Percentiles rank a stretch among this genome's conserved stretches.
Evolutionary conservation across 495 filamentous ascomycete species (phyloP).

Genomic region (Lindgomyces ingoldianus): DNA sequence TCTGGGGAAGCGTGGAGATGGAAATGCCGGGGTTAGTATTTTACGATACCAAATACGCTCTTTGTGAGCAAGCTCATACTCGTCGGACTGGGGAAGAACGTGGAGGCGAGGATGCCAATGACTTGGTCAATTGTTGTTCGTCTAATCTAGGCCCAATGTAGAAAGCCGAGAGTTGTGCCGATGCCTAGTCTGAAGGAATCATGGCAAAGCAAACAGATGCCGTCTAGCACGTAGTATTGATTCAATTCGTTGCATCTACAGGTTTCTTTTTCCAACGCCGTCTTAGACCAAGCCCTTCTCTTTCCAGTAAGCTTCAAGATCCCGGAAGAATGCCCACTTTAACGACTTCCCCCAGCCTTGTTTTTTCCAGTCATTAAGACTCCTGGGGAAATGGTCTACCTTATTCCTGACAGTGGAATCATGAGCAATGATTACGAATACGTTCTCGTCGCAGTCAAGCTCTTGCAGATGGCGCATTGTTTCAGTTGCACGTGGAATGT

Average conservation of each 20-base stretch:
- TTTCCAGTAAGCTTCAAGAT: slow-evolving; percentile 1
- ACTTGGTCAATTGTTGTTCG: too few relatives aligned
- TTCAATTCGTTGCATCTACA: too few relatives aligned
- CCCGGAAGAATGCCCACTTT: slow-evolving; percentile 10
- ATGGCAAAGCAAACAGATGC: too few relatives aligned
- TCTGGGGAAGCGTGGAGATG: not conserved
- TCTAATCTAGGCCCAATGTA: too few relatives aligned
- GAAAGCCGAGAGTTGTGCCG: too few relatives aligned
- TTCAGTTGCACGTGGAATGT: not conserved
- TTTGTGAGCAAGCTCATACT: too few relatives aligned
- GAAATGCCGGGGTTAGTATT: not conserved
- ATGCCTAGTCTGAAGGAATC: too few relatives aligned
- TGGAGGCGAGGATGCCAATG: too few relatives aligned
- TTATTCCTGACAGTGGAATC: slow-evolving; percentile 3
- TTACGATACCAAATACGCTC: not conserved
- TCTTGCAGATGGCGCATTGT: slow-evolving; percentile 2
- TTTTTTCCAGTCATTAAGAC: slow-evolving; percentile 11
- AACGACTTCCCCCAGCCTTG: slow-evolving; percentile 6
- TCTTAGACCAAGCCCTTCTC: not conserved
- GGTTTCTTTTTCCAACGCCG: too few relatives aligned
- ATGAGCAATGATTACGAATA: slow-evolving; percentile 14
- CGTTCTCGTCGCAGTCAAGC: slow-evolving; percentile 7
- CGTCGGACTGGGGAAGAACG: not conserved
- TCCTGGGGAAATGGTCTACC: not conserved
- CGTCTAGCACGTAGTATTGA: too few relatives aligned